Evolutionary conservation across 2,329 filamentous ascomycete genomes (phyloP), one percentile per base, ranked within the genome.

Genomic region (Tolypocladium sp.): DNA sequence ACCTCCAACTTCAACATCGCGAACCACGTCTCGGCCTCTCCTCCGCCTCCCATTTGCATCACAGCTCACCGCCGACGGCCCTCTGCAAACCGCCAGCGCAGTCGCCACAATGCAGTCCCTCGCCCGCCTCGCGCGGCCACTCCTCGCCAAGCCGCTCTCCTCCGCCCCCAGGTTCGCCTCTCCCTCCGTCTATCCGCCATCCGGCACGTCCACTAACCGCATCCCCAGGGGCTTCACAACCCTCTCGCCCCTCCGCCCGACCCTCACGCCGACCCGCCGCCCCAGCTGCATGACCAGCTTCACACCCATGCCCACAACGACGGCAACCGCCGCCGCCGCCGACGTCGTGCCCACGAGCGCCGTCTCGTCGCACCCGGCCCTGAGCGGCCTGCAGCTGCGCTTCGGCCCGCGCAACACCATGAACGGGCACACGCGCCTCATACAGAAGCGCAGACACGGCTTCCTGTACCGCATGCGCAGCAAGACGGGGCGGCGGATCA

Each of bases 391-490:
- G 69, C 82, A 84, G 72, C 73, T 85, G 63, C 80, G 83, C 58
- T 85, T 79, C 73, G 83, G 81, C 1, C 83, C 82, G 55, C 78
- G 82, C 60, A 78, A 82, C 67, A 85, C 81, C 38, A 80, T 85
- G 80, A 78, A 80, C 58, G 72, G 76, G 56, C 72, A 78, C 58
- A 83, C 79, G 58, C 76, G 83, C 41, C 73, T 85, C 58, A 70
- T 85, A 17, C 81, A 84, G 71, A 86, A 85, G 76, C 76, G 83
- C 30, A 77, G 82, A 63, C 79, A 81, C 63, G 84, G 83, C 1
- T 86, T 84, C 65, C 69, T 86, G 55, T 77, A 74, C 63, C 74
- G 83, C 42, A 70, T 78, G 63, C 73, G 77, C 63, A 78, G 77
- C 53, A 77, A 75, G 67, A 79, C 76, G 12, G 83, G 83, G 3